phyloP scores from a whole-genome alignment of 176 grass and related monocot species.

The Phragmites australis region DNA sequence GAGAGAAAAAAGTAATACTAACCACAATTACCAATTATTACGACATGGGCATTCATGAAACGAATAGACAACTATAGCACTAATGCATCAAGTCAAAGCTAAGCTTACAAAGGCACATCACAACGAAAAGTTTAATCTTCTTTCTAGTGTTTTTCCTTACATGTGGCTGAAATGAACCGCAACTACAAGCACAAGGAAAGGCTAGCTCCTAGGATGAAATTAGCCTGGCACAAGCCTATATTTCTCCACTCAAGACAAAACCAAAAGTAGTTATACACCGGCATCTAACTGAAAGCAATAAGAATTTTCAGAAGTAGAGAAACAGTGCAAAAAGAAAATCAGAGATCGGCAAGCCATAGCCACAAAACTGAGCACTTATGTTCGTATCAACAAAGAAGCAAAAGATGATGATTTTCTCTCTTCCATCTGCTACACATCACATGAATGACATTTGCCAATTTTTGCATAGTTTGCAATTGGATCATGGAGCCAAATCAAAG shows the following conservation, averaged over 20 bases:
- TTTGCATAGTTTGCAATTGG: neutral
- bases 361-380: neutral
- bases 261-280: neutral
- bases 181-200: neutral
- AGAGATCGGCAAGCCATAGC: neutral
- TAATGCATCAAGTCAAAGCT: no score
- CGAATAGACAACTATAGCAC: neutral
- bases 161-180: neutral
- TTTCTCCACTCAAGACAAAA: neutral
- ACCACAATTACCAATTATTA: neutral
- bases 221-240: neutral
- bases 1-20: neutral
- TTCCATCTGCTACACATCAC: neutral
- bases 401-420: neutral
- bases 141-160: neutral
- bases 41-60: neutral
- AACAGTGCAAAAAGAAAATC: neutral
- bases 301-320: neutral
- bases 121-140: neutral
- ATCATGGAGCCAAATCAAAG: neutral
- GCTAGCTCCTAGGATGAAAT: neutral
- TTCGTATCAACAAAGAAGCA: neutral
- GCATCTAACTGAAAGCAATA: neutral
- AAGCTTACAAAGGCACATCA: neutral
- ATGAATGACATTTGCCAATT: no score